Conservation (phyloP, 176 grass and related monocot species). For the Areca catechu region DNA sequence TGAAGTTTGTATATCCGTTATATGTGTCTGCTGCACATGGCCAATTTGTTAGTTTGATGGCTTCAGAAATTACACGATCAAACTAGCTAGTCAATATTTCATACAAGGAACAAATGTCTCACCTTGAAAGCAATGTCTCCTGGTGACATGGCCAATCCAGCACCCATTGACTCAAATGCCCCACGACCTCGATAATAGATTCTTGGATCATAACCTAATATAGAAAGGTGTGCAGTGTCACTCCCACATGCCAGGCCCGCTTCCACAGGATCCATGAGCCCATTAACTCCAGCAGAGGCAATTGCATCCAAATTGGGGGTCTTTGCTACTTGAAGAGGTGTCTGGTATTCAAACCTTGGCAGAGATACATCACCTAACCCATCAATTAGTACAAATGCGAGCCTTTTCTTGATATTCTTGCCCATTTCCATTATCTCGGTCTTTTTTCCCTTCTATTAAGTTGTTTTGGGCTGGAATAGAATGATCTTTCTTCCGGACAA, state of each 20-base stretch:
- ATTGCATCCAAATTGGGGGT: conserved; percentile 52
- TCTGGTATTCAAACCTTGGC: conserved; percentile 34
- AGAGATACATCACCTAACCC: conserved; percentile 71
- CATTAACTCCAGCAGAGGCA: conserved; percentile 60
- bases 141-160: conserved; percentile 76
- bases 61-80: too few species aligned
- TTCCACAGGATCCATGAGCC: conserved; percentile 93
- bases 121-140: conserved; percentile 99
- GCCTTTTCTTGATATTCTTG: conserved; percentile 23
- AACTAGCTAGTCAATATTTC: too few species aligned
- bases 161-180: conserved; percentile 96
- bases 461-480: too few species aligned
- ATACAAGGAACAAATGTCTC: conserved; percentile 2
- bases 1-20: too few species aligned
- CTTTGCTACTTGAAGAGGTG: conserved; percentile 43
- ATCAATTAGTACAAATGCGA: conserved; percentile 75
- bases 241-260: conserved; percentile 78
- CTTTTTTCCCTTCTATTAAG: too few species aligned
- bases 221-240: conserved; percentile 88
- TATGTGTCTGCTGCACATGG: too few species aligned
- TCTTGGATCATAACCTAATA: conserved; percentile 78
- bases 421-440: not conserved
- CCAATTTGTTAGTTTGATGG: too few species aligned
- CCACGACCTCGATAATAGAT: conserved; percentile 84
- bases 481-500: too few species aligned